Percentiles rank a stretch among this genome's conserved stretches.
These are phyloP conservation scores for Teratosphaeria destructans DNA, from an alignment of 2,329 filamentous ascomycete genomes.

Conservation along the genomic window DNA sequence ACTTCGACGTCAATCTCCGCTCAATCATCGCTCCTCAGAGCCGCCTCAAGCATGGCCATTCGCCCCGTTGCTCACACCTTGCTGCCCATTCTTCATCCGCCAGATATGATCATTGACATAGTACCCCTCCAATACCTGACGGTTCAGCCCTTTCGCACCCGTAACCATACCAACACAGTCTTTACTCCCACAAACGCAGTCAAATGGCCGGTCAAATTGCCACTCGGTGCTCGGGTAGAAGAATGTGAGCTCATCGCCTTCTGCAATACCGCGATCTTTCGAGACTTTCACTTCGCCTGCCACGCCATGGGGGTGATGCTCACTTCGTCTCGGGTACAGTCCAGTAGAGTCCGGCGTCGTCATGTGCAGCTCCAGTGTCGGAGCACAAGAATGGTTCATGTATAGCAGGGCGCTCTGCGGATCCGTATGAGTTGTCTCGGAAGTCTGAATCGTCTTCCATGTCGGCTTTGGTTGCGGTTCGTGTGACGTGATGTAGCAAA, in stretches of 20 bases:
- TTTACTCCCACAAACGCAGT: constrained; percentile 31
- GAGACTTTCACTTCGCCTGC: constrained; percentile 12
- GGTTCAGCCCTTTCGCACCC: constrained; percentile 29
- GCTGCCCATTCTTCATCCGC: constrained; percentile 3
- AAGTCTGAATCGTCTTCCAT: constrained; percentile 45
- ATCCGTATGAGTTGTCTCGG: constrained; percentile 41
- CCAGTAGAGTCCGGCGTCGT: constrained; percentile 14
- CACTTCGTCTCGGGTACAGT: constrained; percentile 12
- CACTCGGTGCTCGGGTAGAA: constrained; percentile 42
- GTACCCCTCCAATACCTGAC: constrained; percentile 25
- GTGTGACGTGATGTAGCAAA: constrained; percentile 38
- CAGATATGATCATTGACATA: constrained; percentile 35
- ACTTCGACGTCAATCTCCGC: too few relatives aligned
- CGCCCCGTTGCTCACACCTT: not conserved
- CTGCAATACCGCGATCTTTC: constrained; percentile 27
- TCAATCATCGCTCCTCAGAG: not conserved
- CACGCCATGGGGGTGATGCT: constrained; percentile 2
- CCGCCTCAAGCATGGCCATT: not conserved
- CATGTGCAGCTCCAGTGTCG: constrained; percentile 45
- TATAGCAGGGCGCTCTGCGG: constrained; percentile 47
- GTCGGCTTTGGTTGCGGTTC: constrained; percentile 33
- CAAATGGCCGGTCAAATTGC: constrained; percentile 36
- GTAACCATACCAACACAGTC: constrained; percentile 30
- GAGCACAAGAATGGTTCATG: constrained; percentile 45
- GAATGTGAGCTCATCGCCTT: constrained; percentile 35